phyloP scores from a whole-genome alignment of 768 basidiomycete species.

The Pholiota molesta region DNA sequence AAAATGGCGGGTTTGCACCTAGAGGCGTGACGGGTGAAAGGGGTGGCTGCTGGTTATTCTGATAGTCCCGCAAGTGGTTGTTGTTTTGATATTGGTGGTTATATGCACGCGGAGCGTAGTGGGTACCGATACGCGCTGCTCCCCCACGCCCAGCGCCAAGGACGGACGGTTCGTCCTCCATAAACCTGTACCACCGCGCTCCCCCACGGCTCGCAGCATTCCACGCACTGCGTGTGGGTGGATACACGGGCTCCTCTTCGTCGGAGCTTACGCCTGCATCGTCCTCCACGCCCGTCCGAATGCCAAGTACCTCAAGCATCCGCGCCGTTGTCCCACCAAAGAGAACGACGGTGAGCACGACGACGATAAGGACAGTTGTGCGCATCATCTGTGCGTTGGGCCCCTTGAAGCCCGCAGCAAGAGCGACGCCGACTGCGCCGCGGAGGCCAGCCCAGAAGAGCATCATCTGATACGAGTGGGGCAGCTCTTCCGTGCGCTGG shows the following conservation, averaged over 20 bases:
- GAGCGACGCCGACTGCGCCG: slow-evolving; percentile 96
- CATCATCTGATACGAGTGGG: slow-evolving; percentile 99
- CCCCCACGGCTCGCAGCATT: slow-evolving; percentile 35
- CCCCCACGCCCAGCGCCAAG: slow-evolving; percentile 30
- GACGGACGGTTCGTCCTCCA: slow-evolving; percentile 46
- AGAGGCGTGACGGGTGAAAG: slow-evolving; percentile 23
- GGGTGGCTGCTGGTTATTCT: slow-evolving; percentile 11
- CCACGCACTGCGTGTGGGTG: slow-evolving; percentile 35
- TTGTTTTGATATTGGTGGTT: slow-evolving; percentile 54
- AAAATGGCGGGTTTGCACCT: slow-evolving; percentile 49
- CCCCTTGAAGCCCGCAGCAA: slow-evolving; percentile 96
- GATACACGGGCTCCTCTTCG: slow-evolving; percentile 48
- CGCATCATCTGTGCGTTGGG: slow-evolving; percentile 88
- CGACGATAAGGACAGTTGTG: slow-evolving; percentile 93
- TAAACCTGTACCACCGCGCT: slow-evolving; percentile 45
- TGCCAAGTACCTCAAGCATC: slow-evolving; percentile 97
- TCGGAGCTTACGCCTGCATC: slow-evolving; percentile 67
- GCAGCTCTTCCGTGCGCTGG: slow-evolving; percentile 86
- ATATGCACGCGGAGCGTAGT: slow-evolving; percentile 56
- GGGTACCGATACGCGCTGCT: slow-evolving; percentile 52
- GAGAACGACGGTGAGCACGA: slow-evolving; percentile 90
- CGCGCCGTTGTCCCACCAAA: slow-evolving; percentile 97
- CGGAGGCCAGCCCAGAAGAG: slow-evolving; percentile 97
- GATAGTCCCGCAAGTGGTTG: not conserved
- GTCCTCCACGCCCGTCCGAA: slow-evolving; percentile 93